Evolutionary conservation across 2,329 filamentous ascomycete species (phyloP), one percentile per base, ranked within the genome.

Genomic region (Tolypocladium tropicale): DNA sequence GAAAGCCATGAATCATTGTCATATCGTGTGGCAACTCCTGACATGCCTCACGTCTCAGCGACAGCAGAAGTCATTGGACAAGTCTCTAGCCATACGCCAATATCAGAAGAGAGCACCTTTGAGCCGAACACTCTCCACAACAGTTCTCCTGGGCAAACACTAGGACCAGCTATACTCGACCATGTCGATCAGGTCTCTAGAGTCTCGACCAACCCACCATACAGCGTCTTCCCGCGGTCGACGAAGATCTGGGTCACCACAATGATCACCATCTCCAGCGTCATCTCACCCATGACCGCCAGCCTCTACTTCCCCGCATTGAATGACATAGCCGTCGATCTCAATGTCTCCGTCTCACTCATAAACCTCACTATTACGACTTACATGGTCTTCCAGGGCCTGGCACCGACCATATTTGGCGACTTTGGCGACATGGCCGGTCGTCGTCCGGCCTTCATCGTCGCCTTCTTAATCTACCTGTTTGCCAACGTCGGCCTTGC

Each of bases 381-480:
- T 1, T 85, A 82, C 64, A 82, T 84, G 80, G 76, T 87, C 55
- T 74, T 86, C 49, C 84, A 87, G 65, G 84, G 78, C 21, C 67
- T 88, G 2, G 76, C 83, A 0, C 84, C 84, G 0, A 80, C 78
- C 6, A 65, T 87, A 14, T 79, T 84, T 50, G 84, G 83, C 4
- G 81, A 83, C 56, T 78, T 87, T 43, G 80, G 80, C 6, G 84
- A 88, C 64, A 76, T 74, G 61, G 75, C 78, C 3, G 83, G 84
- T 10, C 76, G 83, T 33, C 74, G 83, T n/a, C 83, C 82, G 0
- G 82, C 82, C 3, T 85, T 83, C 58, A 74, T 85, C 28, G 65
- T 85, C 32, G 76, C 77, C 28, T 81, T 86, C 56, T 58, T 70
- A 51, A 78, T 85, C 25, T 86, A 83, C 62, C 64, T 84, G 1